These are phyloP conservation scores for Acacia crassicarpa DNA, from an alignment of 306 rosid genomes.

Conservation along the genomic window DNA sequence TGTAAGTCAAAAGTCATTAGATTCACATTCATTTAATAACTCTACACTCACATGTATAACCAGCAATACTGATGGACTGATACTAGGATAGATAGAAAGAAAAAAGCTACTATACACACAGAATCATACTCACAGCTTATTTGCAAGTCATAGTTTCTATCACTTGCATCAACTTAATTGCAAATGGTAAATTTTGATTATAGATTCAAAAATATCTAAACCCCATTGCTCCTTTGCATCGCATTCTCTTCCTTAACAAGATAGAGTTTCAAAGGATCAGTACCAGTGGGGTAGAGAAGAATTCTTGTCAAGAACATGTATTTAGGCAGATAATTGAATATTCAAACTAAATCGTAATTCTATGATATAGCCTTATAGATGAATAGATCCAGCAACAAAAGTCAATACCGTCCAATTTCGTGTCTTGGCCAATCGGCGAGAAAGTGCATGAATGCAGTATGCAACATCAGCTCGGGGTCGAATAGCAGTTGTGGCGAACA, in stretches of 20 bases:
- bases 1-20: background rate
- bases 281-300: background rate
- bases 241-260: no score
- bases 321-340: background rate
- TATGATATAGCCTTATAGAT: background rate
- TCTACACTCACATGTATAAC: background rate
- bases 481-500: slow-evolving; percentile 74
- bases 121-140: no score
- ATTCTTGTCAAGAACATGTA: slow-evolving; percentile 20
- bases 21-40: background rate
- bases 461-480: slow-evolving; percentile 98
- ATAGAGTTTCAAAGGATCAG: background rate
- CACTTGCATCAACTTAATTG: no score
- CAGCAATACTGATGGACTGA: background rate
- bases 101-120: no score
- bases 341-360: slow-evolving; percentile 19
- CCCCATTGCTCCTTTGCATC: no score
- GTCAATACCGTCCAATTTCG: slow-evolving; percentile 94
- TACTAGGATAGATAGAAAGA: background rate
- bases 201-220: no score
- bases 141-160: no score
- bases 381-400: background rate
- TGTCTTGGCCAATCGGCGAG: slow-evolving; percentile 84
- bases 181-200: no score
- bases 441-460: slow-evolving; percentile 93